Evolutionary conservation across 495 filamentous ascomycete species (phyloP).

Genomic region (Hypoxylon fragiforme): DNA sequence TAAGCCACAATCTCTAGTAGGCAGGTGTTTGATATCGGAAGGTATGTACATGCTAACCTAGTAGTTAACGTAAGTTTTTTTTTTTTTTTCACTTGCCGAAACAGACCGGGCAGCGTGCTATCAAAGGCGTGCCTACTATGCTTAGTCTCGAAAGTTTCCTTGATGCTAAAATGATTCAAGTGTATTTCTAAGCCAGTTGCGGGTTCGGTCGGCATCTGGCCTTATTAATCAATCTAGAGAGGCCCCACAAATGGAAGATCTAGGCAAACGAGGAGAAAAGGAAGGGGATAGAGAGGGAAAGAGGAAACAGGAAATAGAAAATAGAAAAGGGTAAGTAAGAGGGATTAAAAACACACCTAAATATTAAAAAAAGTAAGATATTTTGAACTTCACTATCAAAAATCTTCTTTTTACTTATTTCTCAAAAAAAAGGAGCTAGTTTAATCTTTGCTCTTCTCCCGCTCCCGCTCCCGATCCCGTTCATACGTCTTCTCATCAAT

Average conservation of each 20-base stretch:
- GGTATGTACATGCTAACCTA: too few species aligned
- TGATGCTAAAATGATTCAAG: constrained; percentile 22
- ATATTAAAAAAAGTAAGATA: too few species aligned
- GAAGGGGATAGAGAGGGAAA: constrained; percentile 5
- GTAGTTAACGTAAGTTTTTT: too few species aligned
- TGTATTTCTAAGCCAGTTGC: constrained; percentile 35
- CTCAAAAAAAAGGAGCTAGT: background rate
- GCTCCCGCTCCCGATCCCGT: background rate
- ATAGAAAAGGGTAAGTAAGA: constrained; percentile 18
- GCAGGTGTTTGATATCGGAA: too few species aligned
- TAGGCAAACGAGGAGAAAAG: background rate
- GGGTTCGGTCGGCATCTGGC: constrained; percentile 31
- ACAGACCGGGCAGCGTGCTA: constrained; percentile 22
- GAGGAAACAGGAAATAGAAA: constrained; percentile 2
- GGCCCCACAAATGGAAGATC: constrained; percentile 19
- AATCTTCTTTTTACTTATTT: constrained; percentile 5
- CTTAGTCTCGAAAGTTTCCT: constrained; percentile 9
- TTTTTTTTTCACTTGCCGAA: constrained; percentile 27
- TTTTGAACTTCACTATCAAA: too few species aligned
- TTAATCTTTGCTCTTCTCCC: background rate
- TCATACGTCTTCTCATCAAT: constrained; percentile 2
- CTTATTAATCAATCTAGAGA: constrained; percentile 24
- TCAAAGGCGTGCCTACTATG: background rate
- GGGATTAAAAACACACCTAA: too few species aligned
- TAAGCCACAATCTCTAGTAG: too few species aligned